phyloP scores from a whole-genome alignment of 306 rosid genomes.

The Neltuma alba region DNA sequence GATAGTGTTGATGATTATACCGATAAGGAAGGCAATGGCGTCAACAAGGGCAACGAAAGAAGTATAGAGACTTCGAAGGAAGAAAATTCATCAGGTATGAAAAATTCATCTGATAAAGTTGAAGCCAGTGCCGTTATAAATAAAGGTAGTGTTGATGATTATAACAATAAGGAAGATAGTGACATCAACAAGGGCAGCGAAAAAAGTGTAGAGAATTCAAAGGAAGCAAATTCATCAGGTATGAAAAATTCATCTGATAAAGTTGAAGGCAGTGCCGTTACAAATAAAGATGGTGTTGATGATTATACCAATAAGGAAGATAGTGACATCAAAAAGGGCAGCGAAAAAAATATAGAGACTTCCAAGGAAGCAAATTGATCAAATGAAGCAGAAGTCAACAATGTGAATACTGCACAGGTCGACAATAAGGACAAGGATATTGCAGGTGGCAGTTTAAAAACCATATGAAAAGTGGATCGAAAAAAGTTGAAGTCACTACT shows the following conservation, averaged over 20 bases:
- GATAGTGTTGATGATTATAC: too few relatives aligned
- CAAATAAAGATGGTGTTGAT: not conserved
- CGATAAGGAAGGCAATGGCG: slow-evolving; percentile 5
- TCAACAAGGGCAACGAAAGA: slow-evolving; percentile 18
- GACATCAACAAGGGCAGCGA: slow-evolving; percentile 23
- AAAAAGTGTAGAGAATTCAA: not conserved
- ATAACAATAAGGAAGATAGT: not conserved
- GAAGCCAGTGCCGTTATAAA: too few relatives aligned
- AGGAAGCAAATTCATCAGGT: not conserved
- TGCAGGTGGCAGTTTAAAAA: slow-evolving; percentile 3
- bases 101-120: too few relatives aligned
- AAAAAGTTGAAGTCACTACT: slow-evolving; percentile 21
- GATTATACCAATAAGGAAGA: not conserved
- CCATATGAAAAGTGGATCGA: not conserved
- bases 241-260: not conserved
- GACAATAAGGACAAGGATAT: slow-evolving; percentile 20
- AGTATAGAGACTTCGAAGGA: slow-evolving; percentile 6
- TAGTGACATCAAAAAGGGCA: slow-evolving; percentile 8
- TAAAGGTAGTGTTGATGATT: too few relatives aligned
- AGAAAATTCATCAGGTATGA: not conserved
- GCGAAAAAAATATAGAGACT: not conserved
- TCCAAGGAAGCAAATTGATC: slow-evolving; percentile 20
- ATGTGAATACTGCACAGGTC: not conserved
- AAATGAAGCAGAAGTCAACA: slow-evolving; percentile 25
- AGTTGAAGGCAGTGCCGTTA: not conserved